Base-by-base conservation (phyloP, 78 protist species). In the Mastigamoeba balamuthi region DNA sequence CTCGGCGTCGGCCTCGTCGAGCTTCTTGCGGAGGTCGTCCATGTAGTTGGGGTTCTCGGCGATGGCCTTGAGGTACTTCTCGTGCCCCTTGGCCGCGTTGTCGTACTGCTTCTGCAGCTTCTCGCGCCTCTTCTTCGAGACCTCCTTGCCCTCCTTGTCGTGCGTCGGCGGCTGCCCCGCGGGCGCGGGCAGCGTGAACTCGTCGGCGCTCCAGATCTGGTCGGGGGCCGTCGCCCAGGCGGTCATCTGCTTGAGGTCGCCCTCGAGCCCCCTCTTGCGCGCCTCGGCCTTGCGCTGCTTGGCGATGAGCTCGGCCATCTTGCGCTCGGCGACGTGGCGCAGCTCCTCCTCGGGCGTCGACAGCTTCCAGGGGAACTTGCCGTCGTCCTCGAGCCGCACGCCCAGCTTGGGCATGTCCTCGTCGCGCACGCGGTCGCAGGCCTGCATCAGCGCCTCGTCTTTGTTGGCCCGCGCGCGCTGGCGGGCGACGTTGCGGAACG, bases 151-250 rank as follows among this genome's bases (percentile, higher is more conserved):
- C 38, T 41, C 75, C 8, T 58, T 68, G 35, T 84, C 88, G 64
- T 84, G 88, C 37, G 88, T 84, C 76, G 88, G 88, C 58, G 80
- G 82, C 66, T 52, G 74, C 30, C 67, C 84, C 39, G 73, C 83
- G 40, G 69, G 77, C 65, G 69, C 44, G 0, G 82, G 69, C 76
- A 67, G 74, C 40, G 72, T 84, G 77, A 69, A 77, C 36, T 77
- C 75, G 28, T 77, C 75, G 5, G 27, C 10, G 25, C 29, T 40
- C 30, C 72, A 84, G 40, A 84, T 35, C 33, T 84, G 66, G n/a
- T 40, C 27, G 38, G 83, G 84, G 10, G 80, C 67, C 9, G 80
- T 77, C 48, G 75, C 72, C 4, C 85, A 44, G 27, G 29, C 35
- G 66, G 66, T 80, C 6, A 72, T 58, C 72, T 77, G 75, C 39